These are phyloP conservation scores for Penicillium decumbens DNA, from an alignment of 2,329 filamentous ascomycete genomes.

Conservation along the genomic window DNA sequence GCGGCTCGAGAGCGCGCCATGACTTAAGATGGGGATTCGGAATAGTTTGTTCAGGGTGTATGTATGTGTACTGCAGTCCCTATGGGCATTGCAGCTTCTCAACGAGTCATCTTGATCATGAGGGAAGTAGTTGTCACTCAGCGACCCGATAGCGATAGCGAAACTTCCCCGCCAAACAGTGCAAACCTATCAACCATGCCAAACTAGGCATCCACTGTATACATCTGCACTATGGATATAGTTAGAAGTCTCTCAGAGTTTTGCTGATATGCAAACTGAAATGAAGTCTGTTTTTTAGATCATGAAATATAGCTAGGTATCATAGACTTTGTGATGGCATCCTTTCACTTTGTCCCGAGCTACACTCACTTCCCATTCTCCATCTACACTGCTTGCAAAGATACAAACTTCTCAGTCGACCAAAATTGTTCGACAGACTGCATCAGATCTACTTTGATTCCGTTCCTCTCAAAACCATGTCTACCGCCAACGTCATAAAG, in stretches of 20 bases:
- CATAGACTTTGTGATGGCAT: too few species aligned
- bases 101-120: constrained; percentile 13
- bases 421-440: too few species aligned
- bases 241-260: not conserved
- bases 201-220: not conserved
- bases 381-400: not conserved
- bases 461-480: too few species aligned
- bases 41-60: not conserved
- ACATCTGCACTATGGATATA: not conserved
- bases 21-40: not conserved
- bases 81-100: constrained; percentile 6
- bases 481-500: not conserved
- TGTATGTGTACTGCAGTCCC: not conserved
- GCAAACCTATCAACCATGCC: constrained; percentile 15
- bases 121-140: constrained; percentile 4
- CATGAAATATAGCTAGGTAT: too few species aligned
- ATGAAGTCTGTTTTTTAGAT: too few species aligned
- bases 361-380: too few species aligned
- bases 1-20: constrained; percentile 44
- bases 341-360: too few species aligned
- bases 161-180: constrained; percentile 23
- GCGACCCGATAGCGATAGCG: constrained; percentile 18
- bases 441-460: too few species aligned
- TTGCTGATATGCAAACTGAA: not conserved
- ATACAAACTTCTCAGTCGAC: too few species aligned